These are phyloP conservation scores for Amaranthus cruentus DNA, from an alignment of 148 eudicot genomes.

Conservation along the genomic window DNA sequence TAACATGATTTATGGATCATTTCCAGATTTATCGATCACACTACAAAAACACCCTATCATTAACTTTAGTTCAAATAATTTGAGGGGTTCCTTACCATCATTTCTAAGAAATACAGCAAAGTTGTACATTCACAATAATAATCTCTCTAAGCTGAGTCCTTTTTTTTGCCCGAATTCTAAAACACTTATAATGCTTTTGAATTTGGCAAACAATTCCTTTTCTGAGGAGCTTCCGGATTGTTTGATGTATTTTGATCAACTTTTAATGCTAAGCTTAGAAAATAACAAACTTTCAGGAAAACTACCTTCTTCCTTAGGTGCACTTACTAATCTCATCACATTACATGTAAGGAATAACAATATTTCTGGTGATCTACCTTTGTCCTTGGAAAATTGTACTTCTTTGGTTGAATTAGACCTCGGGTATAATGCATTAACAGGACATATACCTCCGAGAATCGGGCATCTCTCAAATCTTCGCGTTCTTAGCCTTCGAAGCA, in stretches of 20 bases:
- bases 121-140: not conserved
- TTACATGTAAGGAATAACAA: no score
- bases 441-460: slow-evolving; percentile 11
- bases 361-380: not conserved
- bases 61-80: not conserved
- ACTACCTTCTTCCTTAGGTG: no score
- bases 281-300: no score
- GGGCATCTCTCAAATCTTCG: not conserved
- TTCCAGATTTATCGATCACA: slow-evolving; percentile 2
- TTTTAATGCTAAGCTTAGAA: no score
- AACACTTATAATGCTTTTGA: no score
- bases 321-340: no score
- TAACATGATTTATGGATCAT: not conserved
- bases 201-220: no score
- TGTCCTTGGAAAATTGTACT: slow-evolving; percentile 7
- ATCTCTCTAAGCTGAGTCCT: not conserved
- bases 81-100: slow-evolving; percentile 1
- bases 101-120: not conserved
- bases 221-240: no score
- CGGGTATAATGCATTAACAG: slow-evolving; percentile 13
- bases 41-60: not conserved
- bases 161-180: not conserved
- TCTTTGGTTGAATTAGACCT: not conserved
- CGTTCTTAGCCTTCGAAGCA: slow-evolving; percentile 6
- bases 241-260: no score